These are phyloP conservation scores for Apiospora rasikravindrae DNA, from an alignment of 2,329 filamentous ascomycete species.

Conservation along the genomic window DNA sequence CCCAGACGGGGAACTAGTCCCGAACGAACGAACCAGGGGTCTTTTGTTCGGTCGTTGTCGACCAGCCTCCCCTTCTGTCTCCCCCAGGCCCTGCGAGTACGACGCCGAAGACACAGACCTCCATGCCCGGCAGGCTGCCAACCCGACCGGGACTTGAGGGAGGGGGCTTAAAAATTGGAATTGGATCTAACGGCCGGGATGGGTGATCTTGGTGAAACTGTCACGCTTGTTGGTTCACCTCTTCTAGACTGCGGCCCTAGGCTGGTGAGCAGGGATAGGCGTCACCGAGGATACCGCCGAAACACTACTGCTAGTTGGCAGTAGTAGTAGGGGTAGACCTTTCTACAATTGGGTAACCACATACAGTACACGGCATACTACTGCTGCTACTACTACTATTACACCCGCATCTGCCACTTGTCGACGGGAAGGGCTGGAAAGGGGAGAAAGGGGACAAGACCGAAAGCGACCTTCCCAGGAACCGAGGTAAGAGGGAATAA, in stretches of 20 bases:
- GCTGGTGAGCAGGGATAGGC: not conserved
- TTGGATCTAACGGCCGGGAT: not conserved
- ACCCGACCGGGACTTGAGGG: not conserved
- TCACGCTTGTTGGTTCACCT: not conserved
- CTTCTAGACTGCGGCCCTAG: not conserved
- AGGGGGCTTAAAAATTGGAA: not conserved
- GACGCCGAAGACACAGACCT: constrained; percentile 3
- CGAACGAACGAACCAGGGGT: not conserved
- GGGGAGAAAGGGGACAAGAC: not conserved
- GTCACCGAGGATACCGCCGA: constrained; percentile 11
- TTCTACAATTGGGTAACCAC: not conserved
- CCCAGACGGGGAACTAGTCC: constrained; percentile 14
- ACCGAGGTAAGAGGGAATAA: not conserved
- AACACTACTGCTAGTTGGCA: not conserved
- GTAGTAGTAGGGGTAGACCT: not conserved
- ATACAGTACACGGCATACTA: not conserved
- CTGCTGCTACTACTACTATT: too few species aligned
- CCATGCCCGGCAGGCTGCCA: not conserved
- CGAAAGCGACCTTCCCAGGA: not conserved
- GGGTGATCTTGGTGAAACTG: not conserved
- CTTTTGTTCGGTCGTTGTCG: not conserved
- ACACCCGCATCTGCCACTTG: not conserved
- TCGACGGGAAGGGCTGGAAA: too few species aligned
- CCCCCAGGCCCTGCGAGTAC: not conserved
- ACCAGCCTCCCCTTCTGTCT: not conserved